Evolutionary conservation across 495 filamentous ascomycete species (phyloP).

Genomic region (Tuber magnatum): DNA sequence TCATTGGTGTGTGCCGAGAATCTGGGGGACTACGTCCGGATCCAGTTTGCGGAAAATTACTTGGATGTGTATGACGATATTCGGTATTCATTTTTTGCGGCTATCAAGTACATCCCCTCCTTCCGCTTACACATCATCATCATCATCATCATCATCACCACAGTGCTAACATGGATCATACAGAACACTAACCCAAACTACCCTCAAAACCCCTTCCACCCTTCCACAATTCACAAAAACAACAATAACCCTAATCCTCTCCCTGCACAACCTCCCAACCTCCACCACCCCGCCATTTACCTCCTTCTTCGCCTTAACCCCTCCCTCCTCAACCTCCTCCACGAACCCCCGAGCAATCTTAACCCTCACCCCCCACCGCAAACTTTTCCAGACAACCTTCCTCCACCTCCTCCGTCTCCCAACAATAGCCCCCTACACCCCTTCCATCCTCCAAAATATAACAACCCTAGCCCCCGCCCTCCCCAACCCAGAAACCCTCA

Average conservation of each 20-base stretch:
- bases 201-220: slow-evolving; percentile 2
- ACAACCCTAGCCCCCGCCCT: slow-evolving; percentile 85
- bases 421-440: background rate
- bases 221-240: slow-evolving; percentile 21
- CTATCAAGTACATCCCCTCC: slow-evolving; percentile 54
- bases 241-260: slow-evolving; percentile 56
- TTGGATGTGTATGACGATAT: slow-evolving; percentile 76
- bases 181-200: slow-evolving; percentile 13
- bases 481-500: slow-evolving; percentile 72
- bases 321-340: slow-evolving; percentile 25
- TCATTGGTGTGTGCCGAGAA: slow-evolving; percentile 52
- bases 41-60: slow-evolving; percentile 70
- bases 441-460: slow-evolving; percentile 55
- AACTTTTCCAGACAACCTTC: slow-evolving; percentile 77
- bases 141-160: background rate
- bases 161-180: background rate
- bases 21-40: slow-evolving; percentile 51
- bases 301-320: slow-evolving; percentile 55
- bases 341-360: slow-evolving; percentile 50
- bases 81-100: slow-evolving; percentile 67
- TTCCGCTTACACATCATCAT: too few species aligned
- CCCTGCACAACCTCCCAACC: slow-evolving; percentile 57
- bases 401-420: slow-evolving; percentile 63
- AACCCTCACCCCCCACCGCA: slow-evolving; percentile 59
- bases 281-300: slow-evolving; percentile 55